These are phyloP conservation scores for Nitzschia sp. DNA, from an alignment of 108 stramenopile species.

Conservation along the genomic window DNA sequence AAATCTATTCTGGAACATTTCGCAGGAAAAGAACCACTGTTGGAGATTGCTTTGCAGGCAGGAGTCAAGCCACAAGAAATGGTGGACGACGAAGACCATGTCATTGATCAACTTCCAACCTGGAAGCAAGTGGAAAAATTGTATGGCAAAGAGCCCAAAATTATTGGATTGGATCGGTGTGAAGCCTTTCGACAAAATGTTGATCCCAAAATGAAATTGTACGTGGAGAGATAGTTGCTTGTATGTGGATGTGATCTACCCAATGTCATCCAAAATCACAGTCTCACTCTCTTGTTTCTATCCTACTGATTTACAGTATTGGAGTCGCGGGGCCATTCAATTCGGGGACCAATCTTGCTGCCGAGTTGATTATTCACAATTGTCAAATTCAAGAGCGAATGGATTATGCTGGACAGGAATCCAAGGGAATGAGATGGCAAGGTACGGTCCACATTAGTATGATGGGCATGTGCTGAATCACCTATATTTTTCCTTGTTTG, in stretches of 20 bases:
- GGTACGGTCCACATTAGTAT: background rate
- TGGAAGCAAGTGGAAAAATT: conserved; percentile 46
- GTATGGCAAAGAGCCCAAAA: conserved; percentile 57
- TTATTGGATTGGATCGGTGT: conserved; percentile 71
- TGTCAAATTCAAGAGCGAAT: conserved; percentile 35
- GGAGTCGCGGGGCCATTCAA: conserved; percentile 32
- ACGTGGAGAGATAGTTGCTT: background rate
- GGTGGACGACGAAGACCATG: conserved; percentile 3
- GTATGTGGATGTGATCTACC: background rate
- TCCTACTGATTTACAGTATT: background rate
- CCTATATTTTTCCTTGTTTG: background rate
- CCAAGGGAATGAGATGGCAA: conserved; percentile 59
- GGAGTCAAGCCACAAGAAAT: conserved; percentile 12
- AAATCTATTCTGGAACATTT: background rate
- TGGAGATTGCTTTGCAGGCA: conserved; percentile 24
- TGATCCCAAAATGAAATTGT: conserved; percentile 6
- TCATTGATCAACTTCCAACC: conserved; percentile 34
- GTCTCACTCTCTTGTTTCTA: background rate
- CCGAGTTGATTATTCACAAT: conserved; percentile 23
- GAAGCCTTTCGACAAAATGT: conserved; percentile 48
- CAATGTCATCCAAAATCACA: background rate
- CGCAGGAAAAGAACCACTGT: conserved; percentile 26
- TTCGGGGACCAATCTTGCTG: conserved; percentile 25
- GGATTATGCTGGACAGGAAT: conserved; percentile 20
- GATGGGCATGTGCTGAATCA: background rate